These are phyloP conservation scores for Pythium sp. DNA, from an alignment of 352 stramenopile species.

Conservation along the genomic window DNA sequence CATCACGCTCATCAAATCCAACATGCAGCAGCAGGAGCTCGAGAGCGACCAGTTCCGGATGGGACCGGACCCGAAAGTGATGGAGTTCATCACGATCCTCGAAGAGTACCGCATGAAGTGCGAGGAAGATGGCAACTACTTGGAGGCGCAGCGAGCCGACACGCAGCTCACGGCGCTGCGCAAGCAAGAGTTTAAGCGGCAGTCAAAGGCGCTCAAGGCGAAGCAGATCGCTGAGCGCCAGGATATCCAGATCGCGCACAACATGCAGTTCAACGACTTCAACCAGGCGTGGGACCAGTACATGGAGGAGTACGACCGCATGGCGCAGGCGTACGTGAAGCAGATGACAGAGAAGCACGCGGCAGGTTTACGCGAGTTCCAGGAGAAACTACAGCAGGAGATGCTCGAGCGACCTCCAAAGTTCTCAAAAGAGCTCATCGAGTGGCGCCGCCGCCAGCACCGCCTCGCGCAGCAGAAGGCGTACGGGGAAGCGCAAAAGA, in stretches of 20 bases:
- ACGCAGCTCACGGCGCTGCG: constrained; percentile 85
- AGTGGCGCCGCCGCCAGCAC: constrained; percentile 93
- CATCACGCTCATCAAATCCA: constrained; percentile 48
- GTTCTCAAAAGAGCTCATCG: constrained; percentile 93
- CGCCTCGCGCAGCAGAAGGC: constrained; percentile 92
- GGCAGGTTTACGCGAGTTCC: constrained; percentile 80
- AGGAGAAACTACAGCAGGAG: constrained; percentile 87
- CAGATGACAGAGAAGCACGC: constrained; percentile 93
- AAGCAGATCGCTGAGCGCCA: constrained; percentile 90
- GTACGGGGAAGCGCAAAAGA: constrained; percentile 93
- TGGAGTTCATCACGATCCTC: constrained; percentile 92
- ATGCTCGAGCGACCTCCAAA: constrained; percentile 87
- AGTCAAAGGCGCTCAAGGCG: constrained; percentile 89
- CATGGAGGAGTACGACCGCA: constrained; percentile 93
- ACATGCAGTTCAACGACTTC: constrained; percentile 95
- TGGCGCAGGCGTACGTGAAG: constrained; percentile 93
- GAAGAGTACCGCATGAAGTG: constrained; percentile 94
- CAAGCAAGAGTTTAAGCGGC: constrained; percentile 90
- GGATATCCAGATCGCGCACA: constrained; percentile 94
- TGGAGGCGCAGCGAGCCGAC: constrained; percentile 89
- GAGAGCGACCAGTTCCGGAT: constrained; percentile 45
- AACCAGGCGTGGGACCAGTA: constrained; percentile 94
- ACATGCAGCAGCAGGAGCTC: constrained; percentile 40
- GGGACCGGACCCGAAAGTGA: constrained; percentile 88
- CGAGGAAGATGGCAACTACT: constrained; percentile 93